A percentile compares a stretch with the other conserved stretches of the same genome.
Evolutionary conservation across 306 rosid species (phyloP).

Genomic region (Prunus mira): DNA sequence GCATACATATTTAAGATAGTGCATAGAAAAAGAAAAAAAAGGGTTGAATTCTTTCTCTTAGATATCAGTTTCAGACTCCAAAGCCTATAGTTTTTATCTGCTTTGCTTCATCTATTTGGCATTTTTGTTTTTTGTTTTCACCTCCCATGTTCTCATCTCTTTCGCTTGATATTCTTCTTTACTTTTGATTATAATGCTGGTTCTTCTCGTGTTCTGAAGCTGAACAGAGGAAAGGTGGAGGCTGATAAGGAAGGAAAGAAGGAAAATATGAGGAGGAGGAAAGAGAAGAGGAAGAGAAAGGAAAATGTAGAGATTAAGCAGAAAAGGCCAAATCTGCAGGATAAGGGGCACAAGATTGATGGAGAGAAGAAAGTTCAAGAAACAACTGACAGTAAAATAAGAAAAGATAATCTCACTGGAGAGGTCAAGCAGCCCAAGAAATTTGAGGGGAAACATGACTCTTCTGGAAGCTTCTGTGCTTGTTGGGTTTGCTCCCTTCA

Average conservation of each 20-base stretch:
- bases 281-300: conserved; percentile 5
- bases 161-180: not conserved
- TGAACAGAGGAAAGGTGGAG: not conserved
- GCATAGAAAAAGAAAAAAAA: too few relatives aligned
- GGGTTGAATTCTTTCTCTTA: too few relatives aligned
- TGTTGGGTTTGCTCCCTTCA: not conserved
- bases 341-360: not conserved
- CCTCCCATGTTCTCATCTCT: not conserved
- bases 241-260: not conserved
- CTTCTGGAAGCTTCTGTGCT: not conserved
- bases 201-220: not conserved
- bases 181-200: not conserved
- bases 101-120: too few relatives aligned
- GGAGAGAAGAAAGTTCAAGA: not conserved
- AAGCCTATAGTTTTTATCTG: too few relatives aligned
- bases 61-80: too few relatives aligned
- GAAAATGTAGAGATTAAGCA: not conserved
- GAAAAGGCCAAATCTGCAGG: not conserved
- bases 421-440: too few relatives aligned
- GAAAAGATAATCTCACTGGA: not conserved
- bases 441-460: too few relatives aligned
- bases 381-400: not conserved
- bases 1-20: too few relatives aligned
- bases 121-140: too few relatives aligned
- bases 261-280: not conserved